Evolutionary conservation across 2,329 filamentous ascomycete genomes (phyloP), one percentile per base, ranked within the genome.

Genomic region (Pochonia chlamydosporia): DNA sequence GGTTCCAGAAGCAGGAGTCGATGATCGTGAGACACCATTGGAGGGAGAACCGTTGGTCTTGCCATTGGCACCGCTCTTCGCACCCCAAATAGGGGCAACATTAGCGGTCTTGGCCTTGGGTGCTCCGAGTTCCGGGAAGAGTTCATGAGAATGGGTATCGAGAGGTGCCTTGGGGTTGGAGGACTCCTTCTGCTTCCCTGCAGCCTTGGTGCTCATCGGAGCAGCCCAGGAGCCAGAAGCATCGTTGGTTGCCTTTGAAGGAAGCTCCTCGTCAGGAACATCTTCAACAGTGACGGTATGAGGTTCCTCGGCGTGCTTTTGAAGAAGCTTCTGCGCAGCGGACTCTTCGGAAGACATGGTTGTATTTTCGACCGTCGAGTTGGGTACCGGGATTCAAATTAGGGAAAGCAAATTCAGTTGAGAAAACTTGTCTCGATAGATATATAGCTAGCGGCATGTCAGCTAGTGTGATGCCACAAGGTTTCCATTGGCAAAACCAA

Each of bases 61-160:
- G 52, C 68, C 70, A 53, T 73, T 71, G 51, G 70, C 68, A 49
- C 75, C 72, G 63, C 76, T 82, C 69, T 85, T 87, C 30, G 79
- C 80, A 53, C 86, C 86, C 90, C 92, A 96, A 56, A 87, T 82
- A 40, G 85, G 82, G 40, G 84, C 76, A 49, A 82, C 76, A 55
- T 81, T 78, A 48, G 82, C 75, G 52, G 82, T 73, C 68, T 90
- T 91, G 45, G 82, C 73, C 66, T 82, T 82, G 48, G 75, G 67
- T 20, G 71, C 79, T 52, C 91, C 92, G 40, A 99, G 80, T 57
- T 91, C 84, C n/a, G 93, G 93, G 76, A 99, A 99, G 50, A 88
- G 74, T 68, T 97, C 91, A 62, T 95, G 87, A 16, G 89, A 95
- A 60, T 88, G 79, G 18, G 89, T 91, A 66, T 97, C 89, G 52